These are phyloP conservation scores for Apiotrichum veenhuisii DNA, from an alignment of 1,284 basidiomycete genomes.

Conservation along the genomic window DNA sequence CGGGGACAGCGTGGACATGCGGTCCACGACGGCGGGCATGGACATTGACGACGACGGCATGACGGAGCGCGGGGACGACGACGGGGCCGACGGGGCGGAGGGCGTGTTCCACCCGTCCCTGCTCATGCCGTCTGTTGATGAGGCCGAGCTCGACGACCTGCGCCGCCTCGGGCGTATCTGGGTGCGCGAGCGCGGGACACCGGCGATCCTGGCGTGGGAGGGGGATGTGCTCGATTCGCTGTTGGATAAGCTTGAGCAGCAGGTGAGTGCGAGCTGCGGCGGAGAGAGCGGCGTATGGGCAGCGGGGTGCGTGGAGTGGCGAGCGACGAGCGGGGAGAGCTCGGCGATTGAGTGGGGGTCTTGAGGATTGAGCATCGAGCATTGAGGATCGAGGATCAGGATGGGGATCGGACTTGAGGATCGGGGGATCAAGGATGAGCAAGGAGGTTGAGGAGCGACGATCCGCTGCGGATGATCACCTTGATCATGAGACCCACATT, in stretches of 20 bases:
- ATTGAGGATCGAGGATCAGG: too few relatives aligned
- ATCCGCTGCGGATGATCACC: too few relatives aligned
- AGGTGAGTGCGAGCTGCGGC: slow-evolving; percentile 64
- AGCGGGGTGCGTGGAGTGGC: too few relatives aligned
- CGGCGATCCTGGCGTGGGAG: slow-evolving; percentile 71
- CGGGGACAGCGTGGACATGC: slow-evolving; percentile 1
- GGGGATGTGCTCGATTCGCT: slow-evolving; percentile 67
- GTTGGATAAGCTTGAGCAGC: slow-evolving; percentile 76
- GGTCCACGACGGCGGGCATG: background rate
- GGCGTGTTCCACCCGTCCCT: slow-evolving; percentile 1
- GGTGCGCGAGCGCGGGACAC: slow-evolving; percentile 80
- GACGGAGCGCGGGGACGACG: background rate
- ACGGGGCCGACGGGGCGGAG: background rate
- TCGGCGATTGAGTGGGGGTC: too few relatives aligned
- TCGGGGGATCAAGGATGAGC: too few relatives aligned
- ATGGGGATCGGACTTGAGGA: too few relatives aligned
- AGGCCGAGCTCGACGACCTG: slow-evolving; percentile 40
- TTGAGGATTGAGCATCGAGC: too few relatives aligned
- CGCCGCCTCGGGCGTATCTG: slow-evolving; percentile 63
- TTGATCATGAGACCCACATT: too few relatives aligned
- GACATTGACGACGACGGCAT: background rate
- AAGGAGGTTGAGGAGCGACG: too few relatives aligned
- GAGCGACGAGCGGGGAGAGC: too few relatives aligned
- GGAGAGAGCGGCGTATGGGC: background rate
- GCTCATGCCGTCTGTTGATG: slow-evolving; percentile 12